Conservation (phyloP, 345 rosid genomes). For the Brassica cretica region DNA sequence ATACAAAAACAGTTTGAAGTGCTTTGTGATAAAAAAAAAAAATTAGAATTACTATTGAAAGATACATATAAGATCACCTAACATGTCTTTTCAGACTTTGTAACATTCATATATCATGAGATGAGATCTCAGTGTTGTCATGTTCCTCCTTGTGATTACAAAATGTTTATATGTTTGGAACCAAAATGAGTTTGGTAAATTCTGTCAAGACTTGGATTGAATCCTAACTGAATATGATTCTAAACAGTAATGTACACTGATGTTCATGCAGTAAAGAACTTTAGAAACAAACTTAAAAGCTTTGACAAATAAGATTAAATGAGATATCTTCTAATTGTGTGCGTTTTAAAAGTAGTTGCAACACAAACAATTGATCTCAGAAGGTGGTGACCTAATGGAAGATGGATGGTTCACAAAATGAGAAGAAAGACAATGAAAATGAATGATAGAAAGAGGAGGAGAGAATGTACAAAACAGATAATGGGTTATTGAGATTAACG, state of each 20-base stretch:
- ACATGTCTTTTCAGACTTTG: no score
- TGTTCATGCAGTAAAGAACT: slow-evolving; percentile 10
- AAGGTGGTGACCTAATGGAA: slow-evolving; percentile 16
- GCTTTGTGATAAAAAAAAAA: not conserved
- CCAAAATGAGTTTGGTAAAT: not conserved
- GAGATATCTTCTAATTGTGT: slow-evolving; percentile 7
- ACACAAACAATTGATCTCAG: slow-evolving; percentile 27
- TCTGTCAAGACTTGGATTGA: not conserved
- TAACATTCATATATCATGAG: no score
- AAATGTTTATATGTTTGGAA: no score
- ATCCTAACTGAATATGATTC: not conserved
- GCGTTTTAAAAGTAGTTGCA: slow-evolving; percentile 25
- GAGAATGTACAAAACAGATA: slow-evolving; percentile 34
- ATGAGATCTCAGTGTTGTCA: no score
- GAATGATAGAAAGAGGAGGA: not conserved
- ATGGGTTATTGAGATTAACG: slow-evolving; percentile 35
- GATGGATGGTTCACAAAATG: slow-evolving; percentile 16
- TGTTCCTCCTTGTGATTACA: no score
- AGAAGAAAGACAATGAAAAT: not conserved
- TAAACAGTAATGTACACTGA: not conserved
- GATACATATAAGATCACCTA: not conserved
- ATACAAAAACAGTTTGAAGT: not conserved
- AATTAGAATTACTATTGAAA: no score
- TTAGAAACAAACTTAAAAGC: not conserved
- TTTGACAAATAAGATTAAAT: slow-evolving; percentile 15